These are phyloP conservation scores for Filosporella fistucella DNA, from an alignment of 495 filamentous ascomycete species.

Conservation along the genomic window DNA sequence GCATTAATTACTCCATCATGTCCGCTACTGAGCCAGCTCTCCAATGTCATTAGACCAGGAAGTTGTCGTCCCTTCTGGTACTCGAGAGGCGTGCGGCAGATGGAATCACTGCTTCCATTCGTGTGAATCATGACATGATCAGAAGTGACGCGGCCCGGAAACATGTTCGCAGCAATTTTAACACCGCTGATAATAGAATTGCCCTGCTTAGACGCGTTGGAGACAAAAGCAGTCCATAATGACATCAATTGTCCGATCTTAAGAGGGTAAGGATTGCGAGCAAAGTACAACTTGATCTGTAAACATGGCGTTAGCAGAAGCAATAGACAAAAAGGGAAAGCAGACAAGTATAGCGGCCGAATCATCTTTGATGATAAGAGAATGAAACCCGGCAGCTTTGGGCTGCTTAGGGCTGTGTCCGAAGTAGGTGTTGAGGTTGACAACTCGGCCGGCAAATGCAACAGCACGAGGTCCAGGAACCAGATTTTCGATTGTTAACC, in stretches of 20 bases:
- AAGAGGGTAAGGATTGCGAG: slow-evolving; percentile 26
- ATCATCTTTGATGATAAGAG: slow-evolving; percentile 53
- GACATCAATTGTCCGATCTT: slow-evolving; percentile 36
- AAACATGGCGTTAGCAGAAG: background rate
- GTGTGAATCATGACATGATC: slow-evolving; percentile 49
- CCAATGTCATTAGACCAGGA: slow-evolving; percentile 48
- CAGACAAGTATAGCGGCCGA: slow-evolving; percentile 50
- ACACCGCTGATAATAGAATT: slow-evolving; percentile 17
- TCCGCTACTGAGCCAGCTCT: slow-evolving; percentile 39
- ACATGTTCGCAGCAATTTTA: slow-evolving; percentile 40
- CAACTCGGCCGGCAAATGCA: slow-evolving; percentile 52
- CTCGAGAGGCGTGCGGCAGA: slow-evolving; percentile 43
- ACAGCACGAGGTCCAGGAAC: slow-evolving; percentile 46
- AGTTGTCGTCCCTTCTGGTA: slow-evolving; percentile 31
- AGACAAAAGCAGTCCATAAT: slow-evolving; percentile 36
- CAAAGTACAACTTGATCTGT: slow-evolving; percentile 40
- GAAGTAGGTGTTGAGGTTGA: slow-evolving; percentile 46
- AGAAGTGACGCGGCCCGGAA: slow-evolving; percentile 43
- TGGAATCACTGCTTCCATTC: slow-evolving; percentile 33
- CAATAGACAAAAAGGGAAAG: background rate
- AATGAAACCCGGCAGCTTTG: slow-evolving; percentile 40
- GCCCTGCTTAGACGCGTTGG: slow-evolving; percentile 17
- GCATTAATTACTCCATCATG: slow-evolving; percentile 44
- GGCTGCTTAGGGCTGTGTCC: slow-evolving; percentile 25
- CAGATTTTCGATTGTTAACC: slow-evolving; percentile 44